Evolutionary conservation across 2,329 filamentous ascomycete genomes (phyloP).

Genomic region (Tolypocladium sp.): DNA sequence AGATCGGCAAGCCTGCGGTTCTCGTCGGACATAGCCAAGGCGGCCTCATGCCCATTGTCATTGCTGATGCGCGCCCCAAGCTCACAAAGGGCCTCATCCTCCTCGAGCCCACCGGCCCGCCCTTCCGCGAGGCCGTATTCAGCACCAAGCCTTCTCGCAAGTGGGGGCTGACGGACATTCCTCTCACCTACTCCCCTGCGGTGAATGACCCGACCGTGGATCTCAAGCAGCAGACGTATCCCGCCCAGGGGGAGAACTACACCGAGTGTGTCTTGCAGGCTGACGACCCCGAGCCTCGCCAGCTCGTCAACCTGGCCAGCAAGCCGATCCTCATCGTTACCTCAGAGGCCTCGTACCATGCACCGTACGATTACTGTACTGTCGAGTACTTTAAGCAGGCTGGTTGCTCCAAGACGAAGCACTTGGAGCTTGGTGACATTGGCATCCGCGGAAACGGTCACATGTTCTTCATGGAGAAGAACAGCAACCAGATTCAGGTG

Average conservation of each 20-base stretch:
- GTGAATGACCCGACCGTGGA: conserved; percentile 25
- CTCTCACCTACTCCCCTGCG: conserved; percentile 35
- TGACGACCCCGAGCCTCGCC: conserved; percentile 5
- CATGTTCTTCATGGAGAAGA: conserved; percentile 40
- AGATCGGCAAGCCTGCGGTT: conserved; percentile 29
- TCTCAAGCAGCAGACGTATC: conserved; percentile 18
- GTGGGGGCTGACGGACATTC: conserved; percentile 40
- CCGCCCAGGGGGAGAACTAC: conserved; percentile 11
- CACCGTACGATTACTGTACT: conserved; percentile 34
- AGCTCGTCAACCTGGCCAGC: conserved; percentile 6
- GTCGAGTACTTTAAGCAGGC: conserved; percentile 32
- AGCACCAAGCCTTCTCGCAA: conserved; percentile 20
- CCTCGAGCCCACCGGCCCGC: conserved; percentile 37
- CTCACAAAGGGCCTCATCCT: conserved; percentile 31
- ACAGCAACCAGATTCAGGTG: conserved; percentile 28
- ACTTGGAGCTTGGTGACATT: conserved; percentile 25
- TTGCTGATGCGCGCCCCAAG: conserved; percentile 29
- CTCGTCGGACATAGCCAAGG: conserved; percentile 37
- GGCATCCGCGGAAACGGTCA: conserved; percentile 36
- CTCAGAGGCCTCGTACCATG: conserved; percentile 33
- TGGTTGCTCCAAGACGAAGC: conserved; percentile 22
- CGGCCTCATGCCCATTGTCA: conserved; percentile 29
- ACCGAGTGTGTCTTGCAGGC: conserved; percentile 25
- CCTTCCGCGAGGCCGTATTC: conserved; percentile 32
- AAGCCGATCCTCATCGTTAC: conserved; percentile 18